Base-by-base conservation (phyloP, 306 rosid species). In the Astragalus glycyphyllos region DNA sequence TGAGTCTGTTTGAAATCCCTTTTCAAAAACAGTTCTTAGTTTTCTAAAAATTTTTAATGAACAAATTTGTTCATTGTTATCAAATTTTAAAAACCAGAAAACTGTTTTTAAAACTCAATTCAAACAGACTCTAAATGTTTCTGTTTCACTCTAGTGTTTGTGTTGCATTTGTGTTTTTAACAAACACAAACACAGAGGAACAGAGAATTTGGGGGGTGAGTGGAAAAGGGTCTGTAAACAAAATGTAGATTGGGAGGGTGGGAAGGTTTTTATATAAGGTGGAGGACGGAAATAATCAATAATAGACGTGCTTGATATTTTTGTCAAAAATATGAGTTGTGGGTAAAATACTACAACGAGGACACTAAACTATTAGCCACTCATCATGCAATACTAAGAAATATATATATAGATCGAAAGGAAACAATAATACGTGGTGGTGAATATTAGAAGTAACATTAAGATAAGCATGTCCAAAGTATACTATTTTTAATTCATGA, bases 181-280 rank as follows among this genome's bases (percentile, higher is more conserved):
- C 16, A 41, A 56, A 56, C 56, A 69, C 68, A 69, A 77, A 68
- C 75, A 41, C 65, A 34, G 10, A 12, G 41, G 37, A 11, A 6
- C 6, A 5, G 23, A 65, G 7, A 17, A 20, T 1, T 26, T 20
- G 10, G 1, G 29, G 6, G 17, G 11, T n/a, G 7, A 45, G n/a
- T 17, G 16, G 48, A 16, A 3, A 48, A 38, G 58, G 44, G 12
- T 35, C 50, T 40, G 15, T 26, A 12, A 29, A 14, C 0, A 1
- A 26, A 41, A 29, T 29, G 26, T 2, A 12, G 8, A 4, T 1
- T 2, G 2, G 4, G 0, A 8, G n/a, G 14, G 32, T 40, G 11
- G 11, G 45, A 26, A 26, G 12, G 34, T 17, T 3, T 1, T 37
- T 54, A 64, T 16, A 9, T 37, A 16, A 50, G 11, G 4, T 31